A percentile compares a stretch with the other conserved stretches of the same genome.
Evolutionary conservation across 169 alveolate genomes (phyloP).

Genomic region (Plasmodium gallinaceum): DNA sequence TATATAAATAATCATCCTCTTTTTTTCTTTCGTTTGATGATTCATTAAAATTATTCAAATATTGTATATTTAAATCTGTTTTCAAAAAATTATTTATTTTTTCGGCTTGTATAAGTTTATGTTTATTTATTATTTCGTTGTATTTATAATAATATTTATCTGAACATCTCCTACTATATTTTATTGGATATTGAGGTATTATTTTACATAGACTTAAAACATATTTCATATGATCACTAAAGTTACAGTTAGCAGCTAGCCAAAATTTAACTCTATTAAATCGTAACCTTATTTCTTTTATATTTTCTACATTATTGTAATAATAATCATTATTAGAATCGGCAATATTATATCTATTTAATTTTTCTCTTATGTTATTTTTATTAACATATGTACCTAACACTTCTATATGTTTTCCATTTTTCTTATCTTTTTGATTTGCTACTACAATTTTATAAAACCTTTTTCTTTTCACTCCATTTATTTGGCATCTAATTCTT

Average conservation of each 20-base stretch:
- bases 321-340: conserved; percentile 80
- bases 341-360: conserved; percentile 82
- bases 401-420: conserved; percentile 93
- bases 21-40: conserved; percentile 27
- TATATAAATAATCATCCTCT: conserved; percentile 63
- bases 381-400: conserved; percentile 83
- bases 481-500: conserved; percentile 85
- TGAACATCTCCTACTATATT: conserved; percentile 65
- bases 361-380: conserved; percentile 79
- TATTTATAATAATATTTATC: conserved; percentile 69
- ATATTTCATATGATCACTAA: conserved; percentile 78
- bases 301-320: conserved; percentile 77
- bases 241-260: conserved; percentile 90
- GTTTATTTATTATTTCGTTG: conserved; percentile 69
- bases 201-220: conserved; percentile 72
- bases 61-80: conserved; percentile 74
- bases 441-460: conserved; percentile 90
- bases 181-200: conserved; percentile 73
- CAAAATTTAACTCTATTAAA: conserved; percentile 90
- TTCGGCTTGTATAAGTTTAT: conserved; percentile 71
- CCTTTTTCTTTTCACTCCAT: conserved; percentile 86
- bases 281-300: conserved; percentile 88
- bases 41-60: conserved; percentile 36
- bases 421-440: conserved; percentile 90
- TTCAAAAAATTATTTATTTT: conserved; percentile 54